A percentile compares a stretch with the other conserved stretches of the same genome.
Evolutionary conservation across 768 basidiomycete genomes (phyloP).

Genomic region (Pisolithus orientalis): DNA sequence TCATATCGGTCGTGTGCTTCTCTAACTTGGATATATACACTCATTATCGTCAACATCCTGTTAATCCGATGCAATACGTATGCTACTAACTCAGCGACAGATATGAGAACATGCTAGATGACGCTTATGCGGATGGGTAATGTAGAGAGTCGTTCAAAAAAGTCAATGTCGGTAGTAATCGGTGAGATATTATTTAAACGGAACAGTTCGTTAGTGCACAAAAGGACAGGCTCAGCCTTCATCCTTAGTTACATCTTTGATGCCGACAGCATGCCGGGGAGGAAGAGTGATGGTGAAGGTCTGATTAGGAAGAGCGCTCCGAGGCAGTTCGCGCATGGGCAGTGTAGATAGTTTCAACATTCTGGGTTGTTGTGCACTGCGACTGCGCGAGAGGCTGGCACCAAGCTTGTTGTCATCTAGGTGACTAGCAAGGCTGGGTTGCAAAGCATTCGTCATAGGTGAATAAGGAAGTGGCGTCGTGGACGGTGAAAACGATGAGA

Average conservation of each 20-base stretch:
- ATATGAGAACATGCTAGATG: slow-evolving; percentile 16
- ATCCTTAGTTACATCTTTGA: slow-evolving; percentile 9
- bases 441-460: slow-evolving; percentile 39
- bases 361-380: slow-evolving; percentile 46
- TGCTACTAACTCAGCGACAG: neutral
- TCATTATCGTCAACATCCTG: neutral
- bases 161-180: neutral
- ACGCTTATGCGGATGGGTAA: slow-evolving; percentile 21
- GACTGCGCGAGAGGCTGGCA: slow-evolving; percentile 52
- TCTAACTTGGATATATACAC: slow-evolving; percentile 5
- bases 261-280: slow-evolving; percentile 17
- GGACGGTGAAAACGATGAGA: slow-evolving; percentile 71
- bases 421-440: slow-evolving; percentile 16
- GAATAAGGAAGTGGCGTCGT: slow-evolving; percentile 53
- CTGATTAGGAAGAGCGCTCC: slow-evolving; percentile 49
- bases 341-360: slow-evolving; percentile 32
- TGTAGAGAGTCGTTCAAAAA: slow-evolving; percentile 11
- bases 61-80: slow-evolving; percentile 1
- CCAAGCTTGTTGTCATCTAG: slow-evolving; percentile 45
- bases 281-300: slow-evolving; percentile 38
- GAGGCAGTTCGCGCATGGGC: slow-evolving; percentile 36
- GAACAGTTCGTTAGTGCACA: neutral
- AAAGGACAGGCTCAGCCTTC: slow-evolving; percentile 27
- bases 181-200: slow-evolving; percentile 5
- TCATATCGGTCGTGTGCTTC: neutral